Evolutionary conservation across 139 green algal species (phyloP).

Genomic region (Micractinium conductrix): DNA sequence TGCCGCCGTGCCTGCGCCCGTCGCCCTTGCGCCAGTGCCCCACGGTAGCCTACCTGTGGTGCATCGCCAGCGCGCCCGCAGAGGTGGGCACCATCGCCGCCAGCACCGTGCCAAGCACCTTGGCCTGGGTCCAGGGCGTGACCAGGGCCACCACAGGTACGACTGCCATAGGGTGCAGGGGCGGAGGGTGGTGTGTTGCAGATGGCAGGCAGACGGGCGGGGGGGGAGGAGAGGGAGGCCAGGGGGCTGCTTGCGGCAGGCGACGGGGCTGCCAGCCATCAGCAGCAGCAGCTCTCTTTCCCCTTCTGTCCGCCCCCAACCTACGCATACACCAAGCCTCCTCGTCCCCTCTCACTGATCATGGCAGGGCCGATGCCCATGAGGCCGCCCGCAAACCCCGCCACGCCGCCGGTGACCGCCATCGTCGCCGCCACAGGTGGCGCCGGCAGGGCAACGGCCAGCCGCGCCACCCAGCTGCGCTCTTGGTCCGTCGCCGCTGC

Average conservation of each 20-base stretch:
- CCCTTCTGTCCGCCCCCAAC: background rate
- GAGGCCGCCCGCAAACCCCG: conserved; percentile 70
- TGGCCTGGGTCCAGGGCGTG: conserved; percentile 34
- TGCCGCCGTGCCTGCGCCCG: too few relatives aligned
- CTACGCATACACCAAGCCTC: background rate
- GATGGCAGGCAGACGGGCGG: background rate
- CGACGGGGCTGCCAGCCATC: background rate
- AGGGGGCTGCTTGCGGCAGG: background rate
- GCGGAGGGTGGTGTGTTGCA: background rate
- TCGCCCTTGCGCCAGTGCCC: too few relatives aligned
- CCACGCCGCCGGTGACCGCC: conserved; percentile 52
- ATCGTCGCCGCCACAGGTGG: conserved; percentile 35
- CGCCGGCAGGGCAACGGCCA: background rate
- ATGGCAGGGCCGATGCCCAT: conserved; percentile 73
- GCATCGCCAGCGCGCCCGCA: conserved; percentile 56
- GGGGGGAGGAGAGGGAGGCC: background rate
- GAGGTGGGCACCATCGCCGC: conserved; percentile 69
- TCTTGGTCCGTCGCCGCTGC: background rate
- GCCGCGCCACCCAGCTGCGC: background rate
- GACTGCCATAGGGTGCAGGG: conserved; percentile 1
- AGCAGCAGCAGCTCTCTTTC: background rate
- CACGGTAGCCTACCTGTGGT: conserved; percentile 41
- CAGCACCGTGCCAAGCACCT: conserved; percentile 68
- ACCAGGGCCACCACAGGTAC: conserved; percentile 55
- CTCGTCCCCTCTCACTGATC: conserved; percentile 11